phyloP scores from a whole-genome alignment of 139 green algal genomes.

The Chlorella ohadii region DNA sequence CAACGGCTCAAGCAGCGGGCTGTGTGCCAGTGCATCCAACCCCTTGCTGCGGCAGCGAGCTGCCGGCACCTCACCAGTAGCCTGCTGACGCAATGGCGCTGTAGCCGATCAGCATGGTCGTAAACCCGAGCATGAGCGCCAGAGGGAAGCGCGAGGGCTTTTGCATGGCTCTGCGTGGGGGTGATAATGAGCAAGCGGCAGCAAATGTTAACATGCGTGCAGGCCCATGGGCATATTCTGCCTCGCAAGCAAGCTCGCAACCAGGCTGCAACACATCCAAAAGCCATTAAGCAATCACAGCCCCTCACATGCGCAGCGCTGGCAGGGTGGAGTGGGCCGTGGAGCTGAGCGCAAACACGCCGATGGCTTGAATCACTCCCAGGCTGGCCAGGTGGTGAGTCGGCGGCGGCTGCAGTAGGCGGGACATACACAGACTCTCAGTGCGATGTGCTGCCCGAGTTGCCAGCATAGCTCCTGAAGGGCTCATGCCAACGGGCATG shows the following conservation, averaged over 20 bases:
- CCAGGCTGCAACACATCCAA: too few species aligned
- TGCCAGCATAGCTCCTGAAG: too few species aligned
- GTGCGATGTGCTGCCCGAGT: too few species aligned
- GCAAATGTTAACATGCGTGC: too few species aligned
- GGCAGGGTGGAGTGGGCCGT: conserved; percentile 67
- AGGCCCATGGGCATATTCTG: too few species aligned
- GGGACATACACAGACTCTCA: too few species aligned
- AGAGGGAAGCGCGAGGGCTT: conserved; percentile 38
- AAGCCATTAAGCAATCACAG: too few species aligned
- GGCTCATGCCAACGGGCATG: too few species aligned
- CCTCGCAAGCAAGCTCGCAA: too few species aligned
- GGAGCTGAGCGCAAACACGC: conserved; percentile 61
- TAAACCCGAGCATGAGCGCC: conserved; percentile 46
- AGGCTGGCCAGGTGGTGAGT: conserved; percentile 6
- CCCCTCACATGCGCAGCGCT: conserved; percentile 40
- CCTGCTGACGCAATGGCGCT: conserved; percentile 36
- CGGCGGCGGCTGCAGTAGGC: conserved; percentile 5
- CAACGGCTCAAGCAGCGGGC: too few species aligned
- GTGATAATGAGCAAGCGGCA: background rate
- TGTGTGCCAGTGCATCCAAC: too few species aligned
- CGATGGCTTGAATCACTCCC: conserved; percentile 46
- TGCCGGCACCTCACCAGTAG: conserved; percentile 7
- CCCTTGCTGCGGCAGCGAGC: background rate
- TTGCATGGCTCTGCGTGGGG: conserved; percentile 44
- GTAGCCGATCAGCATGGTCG: conserved; percentile 57